Conservation (phyloP, 1,284 basidiomycete species). For the Erythrobasidium hasegawianum region DNA sequence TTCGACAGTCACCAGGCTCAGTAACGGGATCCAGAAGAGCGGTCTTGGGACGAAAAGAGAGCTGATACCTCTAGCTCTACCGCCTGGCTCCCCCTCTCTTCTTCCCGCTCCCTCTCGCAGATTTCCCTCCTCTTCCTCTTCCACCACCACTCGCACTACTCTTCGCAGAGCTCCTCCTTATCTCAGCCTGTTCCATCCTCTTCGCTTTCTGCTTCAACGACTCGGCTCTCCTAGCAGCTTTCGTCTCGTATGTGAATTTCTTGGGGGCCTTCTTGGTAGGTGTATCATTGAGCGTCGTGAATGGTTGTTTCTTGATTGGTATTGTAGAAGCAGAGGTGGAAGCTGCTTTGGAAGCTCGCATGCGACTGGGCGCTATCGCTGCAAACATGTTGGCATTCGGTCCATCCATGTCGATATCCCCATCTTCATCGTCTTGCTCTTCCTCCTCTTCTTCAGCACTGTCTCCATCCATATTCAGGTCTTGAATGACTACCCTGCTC, state of each 20-base stretch:
- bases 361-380: constrained; percentile 11
- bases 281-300: constrained; percentile 8
- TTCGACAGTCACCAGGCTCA: no score
- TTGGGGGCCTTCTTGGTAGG: constrained; percentile 22
- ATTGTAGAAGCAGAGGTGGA: not conserved
- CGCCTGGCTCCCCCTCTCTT: no score
- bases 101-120: no score
- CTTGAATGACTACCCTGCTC: constrained; percentile 26
- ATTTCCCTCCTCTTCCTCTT: not conserved
- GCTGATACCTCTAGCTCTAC: no score
- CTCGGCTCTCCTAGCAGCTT: constrained; percentile 12
- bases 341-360: constrained; percentile 1
- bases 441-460: constrained; percentile 18
- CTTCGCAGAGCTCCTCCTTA: constrained; percentile 3
- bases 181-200: constrained; percentile 17
- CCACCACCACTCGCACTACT: not conserved
- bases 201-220: constrained; percentile 21
- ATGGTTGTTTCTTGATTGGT: constrained; percentile 1
- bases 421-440: constrained; percentile 28
- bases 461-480: constrained; percentile 11
- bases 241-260: constrained; percentile 31
- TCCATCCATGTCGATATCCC: constrained; percentile 17
- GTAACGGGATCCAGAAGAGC: no score
- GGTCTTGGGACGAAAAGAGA: no score
- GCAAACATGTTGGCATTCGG: constrained; percentile 21